Evolutionary conservation across 2,329 filamentous ascomycete species (phyloP).

Genomic region (Talaromyces sp.): DNA sequence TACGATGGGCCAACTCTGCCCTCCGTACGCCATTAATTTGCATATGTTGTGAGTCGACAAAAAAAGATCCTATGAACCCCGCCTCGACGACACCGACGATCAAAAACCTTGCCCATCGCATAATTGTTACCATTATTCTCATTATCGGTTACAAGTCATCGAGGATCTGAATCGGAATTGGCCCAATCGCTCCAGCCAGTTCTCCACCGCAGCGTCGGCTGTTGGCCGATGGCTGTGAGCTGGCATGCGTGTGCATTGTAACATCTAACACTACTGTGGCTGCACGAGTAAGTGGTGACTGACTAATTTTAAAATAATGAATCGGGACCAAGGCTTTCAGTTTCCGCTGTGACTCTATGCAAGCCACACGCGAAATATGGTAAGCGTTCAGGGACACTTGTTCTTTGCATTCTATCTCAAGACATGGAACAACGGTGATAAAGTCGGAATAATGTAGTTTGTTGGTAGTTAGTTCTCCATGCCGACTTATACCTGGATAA

Average conservation of each 20-base stretch:
- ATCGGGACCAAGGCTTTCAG: not conserved
- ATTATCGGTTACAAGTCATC: not conserved
- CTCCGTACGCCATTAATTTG: not conserved
- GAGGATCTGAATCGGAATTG: not conserved
- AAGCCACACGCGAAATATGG: not conserved
- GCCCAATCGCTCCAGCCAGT: not conserved
- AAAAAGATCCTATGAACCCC: not conserved
- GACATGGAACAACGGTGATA: no score
- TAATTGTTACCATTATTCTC: not conserved
- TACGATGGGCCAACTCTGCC: no score
- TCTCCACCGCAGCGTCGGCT: not conserved
- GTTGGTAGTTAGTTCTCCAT: not conserved
- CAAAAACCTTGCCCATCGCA: not conserved
- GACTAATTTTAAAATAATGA: not conserved
- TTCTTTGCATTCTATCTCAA: no score
- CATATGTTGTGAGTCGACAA: no score
- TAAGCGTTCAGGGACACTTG: not conserved
- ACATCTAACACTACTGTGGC: not conserved
- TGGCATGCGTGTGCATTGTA: not conserved
- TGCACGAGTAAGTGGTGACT: no score
- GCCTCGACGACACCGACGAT: not conserved
- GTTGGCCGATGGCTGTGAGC: not conserved
- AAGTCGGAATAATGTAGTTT: not conserved
- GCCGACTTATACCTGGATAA: not conserved
- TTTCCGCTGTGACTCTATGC: not conserved